These are phyloP conservation scores for Pythium phragmitis DNA, from an alignment of 352 stramenopile genomes.

Conservation along the genomic window DNA sequence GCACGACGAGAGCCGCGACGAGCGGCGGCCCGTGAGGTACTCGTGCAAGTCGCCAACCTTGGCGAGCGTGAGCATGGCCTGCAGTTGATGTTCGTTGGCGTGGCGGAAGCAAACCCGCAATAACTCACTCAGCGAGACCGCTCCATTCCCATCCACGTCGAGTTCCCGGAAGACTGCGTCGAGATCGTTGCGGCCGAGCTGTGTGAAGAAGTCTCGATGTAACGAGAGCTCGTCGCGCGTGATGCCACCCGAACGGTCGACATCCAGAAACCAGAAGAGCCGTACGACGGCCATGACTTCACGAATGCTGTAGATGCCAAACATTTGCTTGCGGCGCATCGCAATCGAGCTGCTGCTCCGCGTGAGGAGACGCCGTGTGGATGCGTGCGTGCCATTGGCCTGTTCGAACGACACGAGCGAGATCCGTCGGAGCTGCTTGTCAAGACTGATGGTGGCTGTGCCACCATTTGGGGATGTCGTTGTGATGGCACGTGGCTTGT, in stretches of 20 bases:
- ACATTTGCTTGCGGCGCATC: conserved; percentile 28
- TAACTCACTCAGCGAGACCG: conserved; percentile 59
- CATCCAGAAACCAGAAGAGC: conserved; percentile 70
- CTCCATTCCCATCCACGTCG: conserved; percentile 56
- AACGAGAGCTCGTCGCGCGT: conserved; percentile 48
- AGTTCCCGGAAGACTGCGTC: conserved; percentile 63
- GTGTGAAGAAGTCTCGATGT: conserved; percentile 61
- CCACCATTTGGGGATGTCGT: no score
- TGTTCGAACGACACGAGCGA: no score
- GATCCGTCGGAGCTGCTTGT: no score
- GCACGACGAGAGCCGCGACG: no score
- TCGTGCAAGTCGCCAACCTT: conserved; percentile 50
- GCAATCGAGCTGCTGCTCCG: conserved; percentile 1
- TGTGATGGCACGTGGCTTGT: no score
- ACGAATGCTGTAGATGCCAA: conserved; percentile 65
- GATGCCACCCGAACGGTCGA: conserved; percentile 57
- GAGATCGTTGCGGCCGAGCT: conserved; percentile 62
- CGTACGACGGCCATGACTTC: conserved; percentile 78
- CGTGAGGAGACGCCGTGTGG: background rate
- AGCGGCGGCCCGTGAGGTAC: background rate
- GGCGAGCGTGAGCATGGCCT: conserved; percentile 67
- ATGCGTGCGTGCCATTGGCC: no score
- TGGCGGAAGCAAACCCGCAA: conserved; percentile 71
- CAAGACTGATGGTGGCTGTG: no score
- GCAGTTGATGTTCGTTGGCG: conserved; percentile 49